A percentile compares a stretch with the other conserved stretches of the same genome.
Conservation (phyloP, 225 moss, liverwort and hornwort genomes). For the Straminergon stramineum region DNA sequence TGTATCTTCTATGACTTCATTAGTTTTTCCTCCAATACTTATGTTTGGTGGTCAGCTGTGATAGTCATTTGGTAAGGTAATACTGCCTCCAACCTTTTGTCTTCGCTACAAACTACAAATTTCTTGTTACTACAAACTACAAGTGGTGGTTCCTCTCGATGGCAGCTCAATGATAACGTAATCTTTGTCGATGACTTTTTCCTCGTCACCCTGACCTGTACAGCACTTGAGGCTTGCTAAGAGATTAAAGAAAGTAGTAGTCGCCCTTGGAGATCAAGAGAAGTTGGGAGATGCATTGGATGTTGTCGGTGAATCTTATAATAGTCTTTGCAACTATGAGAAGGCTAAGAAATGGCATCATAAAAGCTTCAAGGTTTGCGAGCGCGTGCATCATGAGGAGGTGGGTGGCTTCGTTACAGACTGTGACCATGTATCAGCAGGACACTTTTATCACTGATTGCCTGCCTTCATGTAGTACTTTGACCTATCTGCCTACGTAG, state of each 20-base stretch:
- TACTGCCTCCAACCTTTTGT: neutral
- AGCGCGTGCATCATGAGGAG: constrained; percentile 76
- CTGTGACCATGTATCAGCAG: neutral
- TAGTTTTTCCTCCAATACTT: neutral
- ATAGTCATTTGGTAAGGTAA: neutral
- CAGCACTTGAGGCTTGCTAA: constrained; percentile 82
- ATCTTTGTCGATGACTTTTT: neutral
- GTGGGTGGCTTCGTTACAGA: constrained; percentile 21
- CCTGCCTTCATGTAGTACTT: neutral
- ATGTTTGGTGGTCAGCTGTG: neutral
- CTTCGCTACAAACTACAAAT: neutral
- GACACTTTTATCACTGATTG: neutral
- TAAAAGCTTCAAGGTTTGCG: constrained; percentile 56
- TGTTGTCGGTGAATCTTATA: constrained; percentile 65
- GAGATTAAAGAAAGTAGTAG: constrained; percentile 55
- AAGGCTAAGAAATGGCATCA: constrained; percentile 82
- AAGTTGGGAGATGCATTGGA: constrained; percentile 85
- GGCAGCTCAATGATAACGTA: neutral
- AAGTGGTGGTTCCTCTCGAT: neutral
- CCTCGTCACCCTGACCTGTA: neutral
- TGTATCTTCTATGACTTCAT: neutral
- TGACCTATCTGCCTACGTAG: neutral
- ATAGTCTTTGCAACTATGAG: constrained; percentile 53
- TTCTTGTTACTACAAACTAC: neutral
- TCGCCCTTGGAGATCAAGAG: constrained; percentile 66